Evolutionary conservation across 83 land plant genomes (phyloP).

Genomic region (Isoetes engelmannii): DNA sequence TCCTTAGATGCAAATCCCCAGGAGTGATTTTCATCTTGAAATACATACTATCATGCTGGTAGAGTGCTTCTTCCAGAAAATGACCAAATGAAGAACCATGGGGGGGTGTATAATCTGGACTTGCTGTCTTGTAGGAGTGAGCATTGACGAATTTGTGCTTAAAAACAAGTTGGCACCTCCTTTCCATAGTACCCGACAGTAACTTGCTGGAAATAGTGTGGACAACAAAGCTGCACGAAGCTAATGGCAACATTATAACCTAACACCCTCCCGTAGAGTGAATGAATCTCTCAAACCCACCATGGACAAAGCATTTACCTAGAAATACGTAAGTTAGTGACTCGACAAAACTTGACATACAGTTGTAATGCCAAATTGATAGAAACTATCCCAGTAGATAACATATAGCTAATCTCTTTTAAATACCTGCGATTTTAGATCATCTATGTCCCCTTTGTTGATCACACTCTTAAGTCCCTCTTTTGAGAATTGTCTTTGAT

Average conservation of each 20-base stretch:
- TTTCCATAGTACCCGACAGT: too few species aligned
- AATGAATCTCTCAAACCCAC: background rate
- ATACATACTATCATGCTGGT: too few species aligned
- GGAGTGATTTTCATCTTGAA: too few species aligned
- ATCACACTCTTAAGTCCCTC: slow-evolving; percentile 3
- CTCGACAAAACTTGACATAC: background rate
- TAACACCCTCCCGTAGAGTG: slow-evolving; percentile 1
- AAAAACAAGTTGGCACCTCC: too few species aligned
- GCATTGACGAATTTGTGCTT: too few species aligned
- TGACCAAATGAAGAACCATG: too few species aligned
- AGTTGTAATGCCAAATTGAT: background rate
- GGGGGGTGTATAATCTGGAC: too few species aligned
- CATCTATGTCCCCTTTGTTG: background rate
- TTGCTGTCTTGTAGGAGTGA: too few species aligned
- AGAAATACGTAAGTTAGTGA: background rate
- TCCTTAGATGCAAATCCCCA: too few species aligned
- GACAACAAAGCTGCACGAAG: background rate
- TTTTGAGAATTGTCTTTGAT: slow-evolving; percentile 6
- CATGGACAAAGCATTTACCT: slow-evolving; percentile 1
- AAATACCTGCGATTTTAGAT: background rate
- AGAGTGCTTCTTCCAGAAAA: too few species aligned
- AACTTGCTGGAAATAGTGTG: too few species aligned
- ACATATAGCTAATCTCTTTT: background rate
- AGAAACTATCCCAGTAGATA: background rate
- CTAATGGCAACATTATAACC: background rate